Evolutionary conservation across 2,329 filamentous ascomycete genomes (phyloP).

Genomic region (Fusarium lyarnte): DNA sequence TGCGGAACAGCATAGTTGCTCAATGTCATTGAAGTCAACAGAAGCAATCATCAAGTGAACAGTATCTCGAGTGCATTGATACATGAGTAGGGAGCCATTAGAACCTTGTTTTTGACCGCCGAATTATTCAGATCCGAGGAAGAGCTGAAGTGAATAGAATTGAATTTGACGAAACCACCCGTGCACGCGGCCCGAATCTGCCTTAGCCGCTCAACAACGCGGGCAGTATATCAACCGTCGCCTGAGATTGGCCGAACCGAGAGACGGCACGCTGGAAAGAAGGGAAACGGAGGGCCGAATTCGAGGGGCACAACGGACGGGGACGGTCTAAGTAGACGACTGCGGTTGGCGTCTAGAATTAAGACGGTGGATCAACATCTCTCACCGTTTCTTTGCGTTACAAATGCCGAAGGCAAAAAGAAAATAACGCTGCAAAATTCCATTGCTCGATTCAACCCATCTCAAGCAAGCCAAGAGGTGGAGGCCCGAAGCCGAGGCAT

Average conservation of each 20-base stretch:
- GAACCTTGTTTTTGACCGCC: neutral
- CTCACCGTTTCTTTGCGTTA: slow-evolving; percentile 23
- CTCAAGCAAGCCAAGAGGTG: neutral
- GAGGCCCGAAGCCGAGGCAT: slow-evolving; percentile 17
- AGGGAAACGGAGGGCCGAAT: slow-evolving; percentile 30
- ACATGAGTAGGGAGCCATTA: neutral
- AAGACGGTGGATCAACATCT: slow-evolving; percentile 25
- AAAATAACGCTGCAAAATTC: slow-evolving; percentile 10
- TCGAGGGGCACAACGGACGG: neutral
- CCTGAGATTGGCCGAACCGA: slow-evolving; percentile 25
- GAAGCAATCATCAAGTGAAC: neutral
- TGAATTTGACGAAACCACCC: slow-evolving; percentile 25
- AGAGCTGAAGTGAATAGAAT: slow-evolving; percentile 5
- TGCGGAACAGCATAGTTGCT: neutral
- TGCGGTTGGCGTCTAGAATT: neutral
- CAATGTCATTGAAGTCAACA: neutral
- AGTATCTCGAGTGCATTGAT: neutral
- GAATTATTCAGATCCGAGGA: neutral
- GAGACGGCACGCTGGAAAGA: slow-evolving; percentile 3
- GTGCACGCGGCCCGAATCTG: slow-evolving; percentile 40
- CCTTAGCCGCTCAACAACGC: slow-evolving; percentile 29
- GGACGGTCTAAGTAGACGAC: slow-evolving; percentile 8
- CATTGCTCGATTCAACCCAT: neutral
- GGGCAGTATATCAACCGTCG: neutral
- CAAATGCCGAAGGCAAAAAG: slow-evolving; percentile 23